Evolutionary conservation across 1,284 basidiomycete species (phyloP).

Genomic region (Anthracocystis walkeri): DNA sequence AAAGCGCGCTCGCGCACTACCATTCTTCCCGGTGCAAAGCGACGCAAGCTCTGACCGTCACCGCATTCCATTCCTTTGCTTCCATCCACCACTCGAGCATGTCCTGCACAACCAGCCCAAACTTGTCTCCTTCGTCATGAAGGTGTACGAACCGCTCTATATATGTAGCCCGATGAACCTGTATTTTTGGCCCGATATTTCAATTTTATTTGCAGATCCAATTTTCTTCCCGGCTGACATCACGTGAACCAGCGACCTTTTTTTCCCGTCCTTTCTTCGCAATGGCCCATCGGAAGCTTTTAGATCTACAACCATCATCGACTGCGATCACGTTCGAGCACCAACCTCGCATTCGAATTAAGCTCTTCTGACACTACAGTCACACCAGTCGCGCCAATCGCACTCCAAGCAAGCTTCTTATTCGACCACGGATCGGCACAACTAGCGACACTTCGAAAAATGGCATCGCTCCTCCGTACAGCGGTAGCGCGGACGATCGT

Average conservation of each 20-base stretch:
- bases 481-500: neutral
- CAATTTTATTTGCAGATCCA: no score
- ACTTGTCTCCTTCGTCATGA: neutral
- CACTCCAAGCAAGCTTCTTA: no score
- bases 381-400: no score
- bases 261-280: conserved; percentile 10
- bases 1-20: conserved; percentile 13
- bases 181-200: conserved; percentile 14
- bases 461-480: conserved; percentile 25
- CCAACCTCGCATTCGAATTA: no score
- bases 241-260: conserved; percentile 5
- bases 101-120: no score
- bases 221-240: neutral
- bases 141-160: neutral
- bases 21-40: conserved; percentile 34
- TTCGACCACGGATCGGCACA: neutral
- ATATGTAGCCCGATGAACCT: conserved; percentile 1
- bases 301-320: neutral
- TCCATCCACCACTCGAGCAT: no score
- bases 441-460: neutral
- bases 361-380: no score
- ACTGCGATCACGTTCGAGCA: neutral
- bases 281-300: no score
- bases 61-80: no score
- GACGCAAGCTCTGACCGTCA: conserved; percentile 21